Conservation (phyloP, 176 grass and related monocot genomes). For the Secale cereale region DNA sequence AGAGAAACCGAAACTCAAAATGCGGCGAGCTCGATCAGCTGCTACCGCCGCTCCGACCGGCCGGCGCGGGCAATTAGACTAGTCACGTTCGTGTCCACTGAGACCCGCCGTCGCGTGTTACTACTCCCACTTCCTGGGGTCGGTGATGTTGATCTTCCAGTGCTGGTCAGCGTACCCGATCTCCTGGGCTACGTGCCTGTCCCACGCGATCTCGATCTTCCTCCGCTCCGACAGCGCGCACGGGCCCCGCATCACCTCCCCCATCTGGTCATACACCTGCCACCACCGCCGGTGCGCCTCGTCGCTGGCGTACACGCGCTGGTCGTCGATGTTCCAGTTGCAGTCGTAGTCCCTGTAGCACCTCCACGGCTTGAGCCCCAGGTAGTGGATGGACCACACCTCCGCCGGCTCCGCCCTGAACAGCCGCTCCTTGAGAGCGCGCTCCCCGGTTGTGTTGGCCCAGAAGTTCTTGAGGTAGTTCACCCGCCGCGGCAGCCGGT, state of each 20-base stretch:
- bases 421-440: slow-evolving; percentile 65
- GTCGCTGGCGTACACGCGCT: slow-evolving; percentile 80
- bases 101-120: neutral
- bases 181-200: slow-evolving; percentile 58
- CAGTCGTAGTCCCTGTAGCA: slow-evolving; percentile 95
- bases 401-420: slow-evolving; percentile 60
- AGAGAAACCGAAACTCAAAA: slow-evolving; percentile 12
- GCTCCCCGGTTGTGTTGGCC: slow-evolving; percentile 63
- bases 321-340: slow-evolving; percentile 76
- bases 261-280: slow-evolving; percentile 79
- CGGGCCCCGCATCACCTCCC: slow-evolving; percentile 43
- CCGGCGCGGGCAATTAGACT: neutral
- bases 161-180: slow-evolving; percentile 48
- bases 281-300: slow-evolving; percentile 71
- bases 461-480: slow-evolving; percentile 98
- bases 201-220: slow-evolving; percentile 57
- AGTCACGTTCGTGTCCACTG: neutral
- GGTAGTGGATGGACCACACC: slow-evolving; percentile 82
- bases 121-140: slow-evolving; percentile 59
- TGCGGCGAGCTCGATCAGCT: slow-evolving; percentile 4
- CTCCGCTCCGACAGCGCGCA: slow-evolving; percentile 59
- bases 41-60: neutral
- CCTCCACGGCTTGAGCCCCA: slow-evolving; percentile 84
- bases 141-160: slow-evolving; percentile 80
- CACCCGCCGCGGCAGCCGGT: slow-evolving; percentile 72